These are phyloP conservation scores for Eustoma russellianum DNA, from an alignment of 257 asterid genomes.

Conservation along the genomic window DNA sequence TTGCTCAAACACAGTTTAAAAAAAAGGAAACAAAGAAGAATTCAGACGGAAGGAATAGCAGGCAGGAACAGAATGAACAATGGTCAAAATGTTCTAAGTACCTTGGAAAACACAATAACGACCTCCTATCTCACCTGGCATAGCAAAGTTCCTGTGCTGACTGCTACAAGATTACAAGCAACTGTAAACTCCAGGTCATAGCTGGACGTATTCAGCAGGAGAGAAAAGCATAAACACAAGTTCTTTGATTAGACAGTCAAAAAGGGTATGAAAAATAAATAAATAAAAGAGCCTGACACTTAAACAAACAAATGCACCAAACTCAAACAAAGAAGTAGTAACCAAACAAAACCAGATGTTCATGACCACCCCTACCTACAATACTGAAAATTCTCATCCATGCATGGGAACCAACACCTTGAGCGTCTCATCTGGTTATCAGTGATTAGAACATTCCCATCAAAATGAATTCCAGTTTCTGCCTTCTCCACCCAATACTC, in stretches of 20 bases:
- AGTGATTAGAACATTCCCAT: slow-evolving; percentile 68
- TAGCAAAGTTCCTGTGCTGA: slow-evolving; percentile 88
- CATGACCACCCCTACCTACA: slow-evolving; percentile 52
- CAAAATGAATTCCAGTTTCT: slow-evolving; percentile 90
- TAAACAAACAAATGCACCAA: no score
- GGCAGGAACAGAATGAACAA: neutral
- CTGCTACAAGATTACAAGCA: slow-evolving; percentile 81
- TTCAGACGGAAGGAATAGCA: no score
- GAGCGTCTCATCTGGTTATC: slow-evolving; percentile 96
- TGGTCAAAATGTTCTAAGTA: neutral
- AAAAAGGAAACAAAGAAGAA: no score
- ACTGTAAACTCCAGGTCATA: slow-evolving; percentile 95
- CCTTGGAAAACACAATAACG: neutral
- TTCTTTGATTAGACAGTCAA: no score
- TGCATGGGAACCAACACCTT: slow-evolving; percentile 99
- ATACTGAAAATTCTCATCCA: slow-evolving; percentile 85
- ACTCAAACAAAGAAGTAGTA: no score
- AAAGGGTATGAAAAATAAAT: neutral
- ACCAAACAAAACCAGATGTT: no score
- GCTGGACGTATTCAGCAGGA: slow-evolving; percentile 33
- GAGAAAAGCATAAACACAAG: slow-evolving; percentile 17
- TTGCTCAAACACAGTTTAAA: no score
- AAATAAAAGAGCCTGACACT: neutral
- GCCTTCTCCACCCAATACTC: slow-evolving; percentile 99
- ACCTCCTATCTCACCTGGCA: slow-evolving; percentile 57